Evolutionary conservation across 495 filamentous ascomycete species (phyloP).

Genomic region (Saxispiralis lemnorum): DNA sequence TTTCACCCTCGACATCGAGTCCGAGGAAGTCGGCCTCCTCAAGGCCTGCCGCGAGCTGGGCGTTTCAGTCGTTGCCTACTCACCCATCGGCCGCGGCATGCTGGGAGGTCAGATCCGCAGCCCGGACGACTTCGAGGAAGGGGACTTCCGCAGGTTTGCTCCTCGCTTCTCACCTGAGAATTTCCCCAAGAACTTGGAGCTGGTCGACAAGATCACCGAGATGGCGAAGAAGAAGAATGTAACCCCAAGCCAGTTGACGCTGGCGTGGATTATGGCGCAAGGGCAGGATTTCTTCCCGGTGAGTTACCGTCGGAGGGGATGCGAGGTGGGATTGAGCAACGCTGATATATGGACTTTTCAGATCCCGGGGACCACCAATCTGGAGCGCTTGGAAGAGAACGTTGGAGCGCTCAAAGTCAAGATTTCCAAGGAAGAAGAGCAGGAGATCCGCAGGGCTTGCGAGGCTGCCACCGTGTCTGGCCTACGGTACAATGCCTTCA

Average conservation of each 20-base stretch:
- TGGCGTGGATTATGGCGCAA: slow-evolving; percentile 42
- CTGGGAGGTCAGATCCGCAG: slow-evolving; percentile 33
- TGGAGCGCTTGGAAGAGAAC: slow-evolving; percentile 23
- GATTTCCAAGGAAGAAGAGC: slow-evolving; percentile 20
- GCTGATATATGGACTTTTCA: neutral
- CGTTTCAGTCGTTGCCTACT: slow-evolving; percentile 41
- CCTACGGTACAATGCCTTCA: too few relatives aligned
- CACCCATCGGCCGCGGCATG: slow-evolving; percentile 43
- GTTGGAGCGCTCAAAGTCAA: slow-evolving; percentile 17
- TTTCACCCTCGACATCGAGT: slow-evolving; percentile 41
- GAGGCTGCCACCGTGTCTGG: slow-evolving; percentile 13
- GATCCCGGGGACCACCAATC: slow-evolving; percentile 30
- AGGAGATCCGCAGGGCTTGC: slow-evolving; percentile 18
- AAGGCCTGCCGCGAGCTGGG: slow-evolving; percentile 44
- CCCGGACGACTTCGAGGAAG: slow-evolving; percentile 29
- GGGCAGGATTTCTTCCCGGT: slow-evolving; percentile 33
- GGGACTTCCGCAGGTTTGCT: slow-evolving; percentile 24
- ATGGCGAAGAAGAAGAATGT: slow-evolving; percentile 32
- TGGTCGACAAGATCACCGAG: slow-evolving; percentile 31
- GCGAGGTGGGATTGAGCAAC: too few relatives aligned
- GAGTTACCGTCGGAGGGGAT: too few relatives aligned
- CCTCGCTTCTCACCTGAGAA: slow-evolving; percentile 36
- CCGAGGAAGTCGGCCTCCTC: slow-evolving; percentile 28
- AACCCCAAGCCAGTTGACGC: slow-evolving; percentile 32
- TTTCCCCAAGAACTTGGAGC: slow-evolving; percentile 34